These are phyloP conservation scores for Cryptosporidium felis DNA, from an alignment of 169 alveolate genomes.

Conservation along the genomic window DNA sequence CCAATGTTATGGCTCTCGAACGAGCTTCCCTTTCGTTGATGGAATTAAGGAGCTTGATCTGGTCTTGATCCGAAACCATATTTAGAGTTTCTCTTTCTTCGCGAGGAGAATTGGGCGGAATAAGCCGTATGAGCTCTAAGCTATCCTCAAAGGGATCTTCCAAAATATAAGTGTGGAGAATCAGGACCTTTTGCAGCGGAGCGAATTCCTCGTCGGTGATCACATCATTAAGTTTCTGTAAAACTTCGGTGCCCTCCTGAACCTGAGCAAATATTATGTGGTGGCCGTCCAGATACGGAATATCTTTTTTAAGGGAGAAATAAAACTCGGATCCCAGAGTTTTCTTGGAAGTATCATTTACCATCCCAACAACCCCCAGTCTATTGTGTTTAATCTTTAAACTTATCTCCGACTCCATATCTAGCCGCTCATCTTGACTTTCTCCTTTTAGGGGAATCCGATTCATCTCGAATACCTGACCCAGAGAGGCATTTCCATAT, in stretches of 20 bases:
- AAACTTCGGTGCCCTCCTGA: constrained; percentile 84
- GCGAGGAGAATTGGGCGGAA: constrained; percentile 85
- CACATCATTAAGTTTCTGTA: constrained; percentile 83
- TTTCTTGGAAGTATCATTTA: constrained; percentile 81
- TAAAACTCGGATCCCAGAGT: constrained; percentile 80
- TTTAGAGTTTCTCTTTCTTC: neutral
- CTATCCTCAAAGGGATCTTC: constrained; percentile 92
- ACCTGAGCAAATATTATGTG: constrained; percentile 91
- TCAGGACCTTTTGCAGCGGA: constrained; percentile 88
- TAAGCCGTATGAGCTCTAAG: constrained; percentile 72
- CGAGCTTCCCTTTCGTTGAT: constrained; percentile 89
- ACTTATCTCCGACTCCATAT: constrained; percentile 76
- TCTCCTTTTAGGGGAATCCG: constrained; percentile 35
- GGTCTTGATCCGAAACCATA: constrained; percentile 71
- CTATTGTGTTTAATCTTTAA: constrained; percentile 79
- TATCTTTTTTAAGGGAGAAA: constrained; percentile 83
- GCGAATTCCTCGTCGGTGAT: constrained; percentile 82
- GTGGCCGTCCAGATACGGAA: constrained; percentile 79
- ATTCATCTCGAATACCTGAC: constrained; percentile 57
- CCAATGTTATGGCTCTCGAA: constrained; percentile 94
- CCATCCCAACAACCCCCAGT: constrained; percentile 85
- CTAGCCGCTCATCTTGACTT: constrained; percentile 51
- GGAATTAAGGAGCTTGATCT: constrained; percentile 83
- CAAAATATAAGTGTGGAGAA: constrained; percentile 86
- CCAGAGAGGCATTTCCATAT: constrained; percentile 69